These are phyloP conservation scores for Orbilia quercus DNA, from an alignment of 2,329 filamentous ascomycete species.

Conservation along the genomic window DNA sequence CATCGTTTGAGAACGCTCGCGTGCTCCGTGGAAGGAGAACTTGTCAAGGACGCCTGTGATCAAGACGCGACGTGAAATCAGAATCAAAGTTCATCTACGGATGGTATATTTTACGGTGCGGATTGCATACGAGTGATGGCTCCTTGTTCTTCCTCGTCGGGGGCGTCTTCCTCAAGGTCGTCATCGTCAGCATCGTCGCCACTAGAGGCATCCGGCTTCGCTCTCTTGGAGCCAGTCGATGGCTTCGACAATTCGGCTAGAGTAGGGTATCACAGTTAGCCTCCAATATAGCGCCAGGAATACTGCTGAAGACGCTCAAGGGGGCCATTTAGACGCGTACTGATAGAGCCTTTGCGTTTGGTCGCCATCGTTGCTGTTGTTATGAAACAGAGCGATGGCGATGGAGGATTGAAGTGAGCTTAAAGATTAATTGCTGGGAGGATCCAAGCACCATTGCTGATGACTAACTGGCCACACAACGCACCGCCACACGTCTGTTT, in stretches of 20 bases:
- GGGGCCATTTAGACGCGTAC: slow-evolving; percentile 26
- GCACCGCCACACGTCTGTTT: slow-evolving; percentile 20
- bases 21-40: slow-evolving; percentile 68
- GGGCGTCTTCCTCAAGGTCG: slow-evolving; percentile 43
- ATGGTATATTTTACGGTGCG: not conserved
- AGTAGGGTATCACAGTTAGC: slow-evolving; percentile 34
- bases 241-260: slow-evolving; percentile 47
- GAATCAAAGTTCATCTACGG: not conserved
- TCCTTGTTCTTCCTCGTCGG: slow-evolving; percentile 45
- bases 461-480: not conserved
- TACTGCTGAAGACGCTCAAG: slow-evolving; percentile 5
- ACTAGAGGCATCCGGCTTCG: slow-evolving; percentile 44
- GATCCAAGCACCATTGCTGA: slow-evolving; percentile 16
- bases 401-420: slow-evolving; percentile 7
- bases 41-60: slow-evolving; percentile 58
- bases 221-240: slow-evolving; percentile 39
- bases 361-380: slow-evolving; percentile 51
- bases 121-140: slow-evolving; percentile 43
- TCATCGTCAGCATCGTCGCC: slow-evolving; percentile 35
- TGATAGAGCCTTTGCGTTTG: slow-evolving; percentile 52
- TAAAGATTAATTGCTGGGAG: slow-evolving; percentile 18
- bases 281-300: slow-evolving; percentile 15
- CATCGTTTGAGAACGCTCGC: slow-evolving; percentile 64
- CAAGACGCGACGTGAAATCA: slow-evolving; percentile 9
- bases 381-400: slow-evolving; percentile 29